phyloP scores from a whole-genome alignment of 164 flowering plant species.

The Umbellularia californica region DNA sequence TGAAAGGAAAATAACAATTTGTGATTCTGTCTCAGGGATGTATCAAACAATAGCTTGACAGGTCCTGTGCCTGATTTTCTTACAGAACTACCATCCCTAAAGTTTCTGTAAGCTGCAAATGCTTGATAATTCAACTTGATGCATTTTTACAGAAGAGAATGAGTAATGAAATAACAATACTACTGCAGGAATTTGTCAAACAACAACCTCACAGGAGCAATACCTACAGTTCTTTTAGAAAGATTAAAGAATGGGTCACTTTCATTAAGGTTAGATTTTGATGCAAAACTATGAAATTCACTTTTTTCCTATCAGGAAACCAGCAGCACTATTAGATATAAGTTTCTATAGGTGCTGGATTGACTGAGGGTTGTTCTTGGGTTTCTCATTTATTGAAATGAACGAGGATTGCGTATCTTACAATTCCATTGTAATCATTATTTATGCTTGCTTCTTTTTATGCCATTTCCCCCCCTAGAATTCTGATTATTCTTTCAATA shows the following conservation, averaged over 20 bases:
- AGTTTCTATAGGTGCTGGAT: neutral
- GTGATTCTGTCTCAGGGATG: slow-evolving; percentile 6
- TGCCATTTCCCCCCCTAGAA: too few relatives aligned
- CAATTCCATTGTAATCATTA: too few relatives aligned
- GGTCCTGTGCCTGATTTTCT: slow-evolving; percentile 35
- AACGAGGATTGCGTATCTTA: too few relatives aligned
- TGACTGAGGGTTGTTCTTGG: neutral
- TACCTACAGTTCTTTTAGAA: neutral
- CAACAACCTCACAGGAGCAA: neutral
- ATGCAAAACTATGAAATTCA: neutral
- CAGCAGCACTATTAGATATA: neutral
- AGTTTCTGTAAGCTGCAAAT: slow-evolving; percentile 26
- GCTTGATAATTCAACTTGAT: neutral
- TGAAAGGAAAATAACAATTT: neutral
- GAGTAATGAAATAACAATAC: neutral
- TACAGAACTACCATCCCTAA: slow-evolving; percentile 17
- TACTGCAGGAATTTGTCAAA: neutral
- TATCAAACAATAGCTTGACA: slow-evolving; percentile 30
- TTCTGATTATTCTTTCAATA: too few relatives aligned
- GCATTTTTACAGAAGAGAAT: too few relatives aligned
- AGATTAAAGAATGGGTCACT: neutral
- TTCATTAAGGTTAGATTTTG: too few relatives aligned
- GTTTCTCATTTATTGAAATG: too few relatives aligned
- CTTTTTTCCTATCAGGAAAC: neutral
- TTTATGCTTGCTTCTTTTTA: too few relatives aligned